phyloP scores from a whole-genome alignment of 2,329 filamentous ascomycete species.

The Verticillium albo-atrum region DNA sequence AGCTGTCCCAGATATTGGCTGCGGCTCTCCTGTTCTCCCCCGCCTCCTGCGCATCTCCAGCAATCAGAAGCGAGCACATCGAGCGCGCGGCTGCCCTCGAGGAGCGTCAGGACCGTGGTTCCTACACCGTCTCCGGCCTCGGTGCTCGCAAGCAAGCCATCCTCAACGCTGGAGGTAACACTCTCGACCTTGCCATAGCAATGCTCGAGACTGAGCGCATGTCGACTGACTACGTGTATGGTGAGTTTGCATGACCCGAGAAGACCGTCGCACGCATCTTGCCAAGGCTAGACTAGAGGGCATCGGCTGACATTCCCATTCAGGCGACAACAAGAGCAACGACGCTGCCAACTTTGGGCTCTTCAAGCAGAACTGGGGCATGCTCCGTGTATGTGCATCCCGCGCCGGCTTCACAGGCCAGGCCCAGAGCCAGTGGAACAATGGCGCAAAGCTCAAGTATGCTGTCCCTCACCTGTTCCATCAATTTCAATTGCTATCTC shows the following conservation, averaged over 20 bases:
- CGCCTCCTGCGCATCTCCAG: neutral
- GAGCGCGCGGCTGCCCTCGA: neutral
- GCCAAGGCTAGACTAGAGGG: too few relatives aligned
- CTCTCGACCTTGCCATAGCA: constrained; percentile 24
- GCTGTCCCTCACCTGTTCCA: neutral
- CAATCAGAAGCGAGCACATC: neutral
- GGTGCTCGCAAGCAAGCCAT: constrained; percentile 18
- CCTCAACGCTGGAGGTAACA: constrained; percentile 17
- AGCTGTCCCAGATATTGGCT: too few relatives aligned
- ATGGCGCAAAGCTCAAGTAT: constrained; percentile 22
- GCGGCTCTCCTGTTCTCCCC: neutral
- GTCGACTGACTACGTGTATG: constrained; percentile 17
- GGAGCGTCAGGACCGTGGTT: constrained; percentile 2
- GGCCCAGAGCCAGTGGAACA: constrained; percentile 13
- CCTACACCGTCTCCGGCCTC: constrained; percentile 18
- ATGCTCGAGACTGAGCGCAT: constrained; percentile 24
- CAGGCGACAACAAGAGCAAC: constrained; percentile 21
- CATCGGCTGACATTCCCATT: constrained; percentile 8
- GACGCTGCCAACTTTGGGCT: constrained; percentile 24
- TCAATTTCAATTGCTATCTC: neutral
- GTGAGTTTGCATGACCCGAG: constrained; percentile 8
- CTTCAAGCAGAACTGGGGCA: constrained; percentile 26
- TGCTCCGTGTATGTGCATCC: constrained; percentile 19
- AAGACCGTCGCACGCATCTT: too few relatives aligned
- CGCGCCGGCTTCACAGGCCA: constrained; percentile 16